Conservation (phyloP, 1,139 yeast genomes). For the Williopsis jadinii region DNA sequence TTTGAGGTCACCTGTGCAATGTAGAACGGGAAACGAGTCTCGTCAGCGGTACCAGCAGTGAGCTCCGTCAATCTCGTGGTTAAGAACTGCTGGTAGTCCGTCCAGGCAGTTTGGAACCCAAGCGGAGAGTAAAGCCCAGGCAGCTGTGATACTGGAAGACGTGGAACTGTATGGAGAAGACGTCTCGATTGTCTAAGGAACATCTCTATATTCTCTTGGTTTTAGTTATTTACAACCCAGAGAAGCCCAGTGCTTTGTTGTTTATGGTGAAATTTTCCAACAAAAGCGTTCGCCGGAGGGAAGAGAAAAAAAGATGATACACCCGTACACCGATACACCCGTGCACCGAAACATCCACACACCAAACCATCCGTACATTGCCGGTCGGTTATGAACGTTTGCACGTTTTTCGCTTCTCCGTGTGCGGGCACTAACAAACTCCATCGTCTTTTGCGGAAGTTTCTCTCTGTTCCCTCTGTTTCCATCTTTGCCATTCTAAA, state of each 20-base stretch:
- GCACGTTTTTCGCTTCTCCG: background rate
- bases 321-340: too few relatives aligned
- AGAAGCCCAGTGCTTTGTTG: too few relatives aligned
- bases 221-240: background rate
- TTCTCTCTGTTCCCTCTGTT: background rate
- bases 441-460: background rate
- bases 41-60: conserved; percentile 76
- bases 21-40: conserved; percentile 71
- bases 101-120: conserved; percentile 75
- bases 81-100: conserved; percentile 65
- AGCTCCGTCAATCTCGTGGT: conserved; percentile 64
- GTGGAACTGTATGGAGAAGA: conserved; percentile 14
- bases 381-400: too few relatives aligned
- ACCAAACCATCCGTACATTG: too few relatives aligned
- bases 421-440: too few relatives aligned
- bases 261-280: too few relatives aligned
- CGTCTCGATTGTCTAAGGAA: conserved; percentile 9
- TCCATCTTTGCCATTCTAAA: too few relatives aligned
- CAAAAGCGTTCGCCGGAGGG: too few relatives aligned
- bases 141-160: conserved; percentile 26
- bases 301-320: too few relatives aligned
- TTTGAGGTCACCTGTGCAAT: conserved; percentile 68
- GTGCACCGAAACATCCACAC: too few relatives aligned
- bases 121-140: conserved; percentile 62
- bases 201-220: background rate